Base-by-base conservation (phyloP, 805 yeast species). In the Spathaspora hagerdaliae region DNA sequence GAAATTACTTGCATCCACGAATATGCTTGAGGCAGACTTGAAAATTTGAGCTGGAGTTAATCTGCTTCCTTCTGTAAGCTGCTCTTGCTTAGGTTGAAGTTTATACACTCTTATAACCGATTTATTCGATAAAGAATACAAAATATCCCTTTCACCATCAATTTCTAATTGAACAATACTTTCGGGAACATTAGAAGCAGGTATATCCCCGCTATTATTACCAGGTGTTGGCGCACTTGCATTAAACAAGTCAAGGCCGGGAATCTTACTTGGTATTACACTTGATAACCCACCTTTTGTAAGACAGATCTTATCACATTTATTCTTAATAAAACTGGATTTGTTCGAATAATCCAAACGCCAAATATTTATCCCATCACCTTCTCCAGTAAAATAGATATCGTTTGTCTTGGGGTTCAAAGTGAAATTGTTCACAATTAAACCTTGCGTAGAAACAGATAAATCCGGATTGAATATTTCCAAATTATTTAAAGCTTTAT, bases 281-380 rank as follows among this genome's bases (percentile, higher is more conserved):
- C 63, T 57, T 5, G 71, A 59, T 35, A 71, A 57, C 73, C 82
- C 52, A 79, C 79, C 65, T 80, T 82, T 38, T 10, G 97, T 89
- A 45, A 87, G 74, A 61, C 97, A 89, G 36, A 84, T 81, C 62
- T 90, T 90, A 54, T 81, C 81, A 58, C 96, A 87, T 55, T 83
- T 86, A 57, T 87, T 84, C 51, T 83, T 81, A 60, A 89, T 89
- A 87, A 96, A 92, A 44, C 87, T 84, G 40, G 89, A 94, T 26
- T 85, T 78, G 52, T 83, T 85, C 6, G 91, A 78, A 60, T 94
- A 94, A 48, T 81, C 83, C 44, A 94, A 70, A 59, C 88, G 92
- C 96, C 97, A 94, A 37, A 94, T 74, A 54, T 91, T 82, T 33
- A 74, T 67, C 1, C 90, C 92, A 52, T 87, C 89, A 15, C 83